Conservation (phyloP, 805 yeast genomes). For the Priceomyces carsonii region DNA sequence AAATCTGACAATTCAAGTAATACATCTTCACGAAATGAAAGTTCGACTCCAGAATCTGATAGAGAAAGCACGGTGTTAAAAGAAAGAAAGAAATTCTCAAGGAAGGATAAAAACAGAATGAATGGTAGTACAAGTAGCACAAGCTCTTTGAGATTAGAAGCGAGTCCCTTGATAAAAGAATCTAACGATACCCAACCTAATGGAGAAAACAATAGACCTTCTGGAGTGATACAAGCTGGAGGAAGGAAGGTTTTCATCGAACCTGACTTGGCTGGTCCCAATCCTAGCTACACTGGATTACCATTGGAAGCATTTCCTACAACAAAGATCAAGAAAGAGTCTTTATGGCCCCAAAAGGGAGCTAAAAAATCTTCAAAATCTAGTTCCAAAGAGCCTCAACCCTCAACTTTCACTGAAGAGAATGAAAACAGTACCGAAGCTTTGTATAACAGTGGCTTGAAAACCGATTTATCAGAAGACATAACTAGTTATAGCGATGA, state of each 20-base stretch:
- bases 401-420: slow-evolving; percentile 13
- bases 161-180: slow-evolving; percentile 13
- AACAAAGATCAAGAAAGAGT: slow-evolving; percentile 54
- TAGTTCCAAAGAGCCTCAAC: slow-evolving; percentile 10
- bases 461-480: slow-evolving; percentile 13
- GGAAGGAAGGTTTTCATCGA: slow-evolving; percentile 47
- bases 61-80: background rate
- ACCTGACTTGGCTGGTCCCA: slow-evolving; percentile 56
- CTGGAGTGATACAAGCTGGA: slow-evolving; percentile 13
- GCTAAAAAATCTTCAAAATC: slow-evolving; percentile 11
- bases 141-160: slow-evolving; percentile 4
- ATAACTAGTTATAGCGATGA: slow-evolving; percentile 18
- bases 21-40: slow-evolving; percentile 2
- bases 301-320: slow-evolving; percentile 73
- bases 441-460: slow-evolving; percentile 11
- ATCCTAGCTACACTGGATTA: slow-evolving; percentile 67
- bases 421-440: slow-evolving; percentile 13
- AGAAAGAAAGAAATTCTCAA: slow-evolving; percentile 6
- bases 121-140: background rate
- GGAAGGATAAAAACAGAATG: slow-evolving; percentile 2
- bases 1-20: background rate
- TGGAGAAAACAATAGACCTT: slow-evolving; percentile 3
- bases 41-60: slow-evolving; percentile 1
- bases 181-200: slow-evolving; percentile 1
- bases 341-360: slow-evolving; percentile 48